These are phyloP conservation scores for Termitomyces sp. DNA, from an alignment of 768 basidiomycete species.

Conservation along the genomic window DNA sequence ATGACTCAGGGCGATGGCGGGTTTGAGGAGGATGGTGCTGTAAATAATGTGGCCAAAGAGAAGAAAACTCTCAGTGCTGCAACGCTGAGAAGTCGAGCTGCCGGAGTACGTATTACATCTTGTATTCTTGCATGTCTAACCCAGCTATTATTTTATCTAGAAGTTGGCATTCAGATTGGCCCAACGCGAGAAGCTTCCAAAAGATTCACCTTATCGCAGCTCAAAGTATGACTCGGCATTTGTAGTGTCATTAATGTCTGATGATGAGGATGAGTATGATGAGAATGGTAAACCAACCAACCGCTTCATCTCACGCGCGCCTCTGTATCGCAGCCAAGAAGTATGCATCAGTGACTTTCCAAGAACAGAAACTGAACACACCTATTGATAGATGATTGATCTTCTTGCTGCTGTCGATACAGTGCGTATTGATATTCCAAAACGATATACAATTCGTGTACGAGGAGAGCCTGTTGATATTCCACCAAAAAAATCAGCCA, in stretches of 20 bases:
- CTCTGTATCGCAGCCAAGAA: background rate
- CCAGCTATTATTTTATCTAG: background rate
- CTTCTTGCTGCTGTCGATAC: slow-evolving; percentile 11
- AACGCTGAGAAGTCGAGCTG: background rate
- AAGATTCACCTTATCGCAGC: background rate
- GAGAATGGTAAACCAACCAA: background rate
- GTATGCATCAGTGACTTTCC: background rate
- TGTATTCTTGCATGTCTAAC: background rate
- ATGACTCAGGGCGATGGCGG: background rate
- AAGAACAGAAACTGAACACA: background rate
- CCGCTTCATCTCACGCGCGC: background rate
- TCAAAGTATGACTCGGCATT: slow-evolving; percentile 2
- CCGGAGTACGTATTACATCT: background rate
- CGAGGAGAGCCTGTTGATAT: background rate
- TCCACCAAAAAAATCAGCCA: slow-evolving; percentile 9
- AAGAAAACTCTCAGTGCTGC: slow-evolving; percentile 1
- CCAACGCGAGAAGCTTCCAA: background rate
- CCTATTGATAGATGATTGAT: slow-evolving; percentile 2
- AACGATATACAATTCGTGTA: background rate
- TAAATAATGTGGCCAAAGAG: background rate
- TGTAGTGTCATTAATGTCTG: slow-evolving; percentile 10
- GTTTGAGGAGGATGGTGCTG: background rate
- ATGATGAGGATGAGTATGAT: slow-evolving; percentile 15
- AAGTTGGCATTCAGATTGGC: slow-evolving; percentile 8
- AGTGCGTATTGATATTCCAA: background rate